Percentiles rank a stretch among this genome's conserved stretches.
These are phyloP conservation scores for Talaromyces ruber DNA, from an alignment of 495 filamentous ascomycete species.

Conservation along the genomic window DNA sequence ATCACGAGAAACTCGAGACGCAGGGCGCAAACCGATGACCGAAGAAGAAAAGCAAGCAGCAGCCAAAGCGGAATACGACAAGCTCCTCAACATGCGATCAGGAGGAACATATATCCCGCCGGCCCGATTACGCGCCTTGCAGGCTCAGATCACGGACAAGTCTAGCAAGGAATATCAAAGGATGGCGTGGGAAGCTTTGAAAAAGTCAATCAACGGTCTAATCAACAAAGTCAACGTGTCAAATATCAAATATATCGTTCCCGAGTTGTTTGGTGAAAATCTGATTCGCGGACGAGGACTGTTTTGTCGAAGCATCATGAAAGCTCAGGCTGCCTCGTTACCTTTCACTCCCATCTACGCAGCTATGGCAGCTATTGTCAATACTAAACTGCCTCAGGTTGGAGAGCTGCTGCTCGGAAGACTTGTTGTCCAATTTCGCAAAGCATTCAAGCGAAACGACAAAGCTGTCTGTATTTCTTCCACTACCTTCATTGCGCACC, in stretches of 20 bases:
- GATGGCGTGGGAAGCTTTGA: conserved; percentile 97
- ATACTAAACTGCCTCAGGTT: conserved; percentile 91
- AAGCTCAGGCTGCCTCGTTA: conserved; percentile 92
- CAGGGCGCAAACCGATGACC: conserved; percentile 51
- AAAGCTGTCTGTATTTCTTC: conserved; percentile 88
- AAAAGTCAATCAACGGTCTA: conserved; percentile 97
- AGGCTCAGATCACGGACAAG: conserved; percentile 96
- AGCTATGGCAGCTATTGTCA: conserved; percentile 90
- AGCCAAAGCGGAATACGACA: conserved; percentile 86
- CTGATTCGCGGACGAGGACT: conserved; percentile 81
- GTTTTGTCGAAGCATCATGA: conserved; percentile 94
- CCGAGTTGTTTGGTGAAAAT: conserved; percentile 92
- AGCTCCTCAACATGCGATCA: conserved; percentile 79
- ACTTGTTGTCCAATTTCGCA: conserved; percentile 85
- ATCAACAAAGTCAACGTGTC: conserved; percentile 98
- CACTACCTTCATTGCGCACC: conserved; percentile 88
- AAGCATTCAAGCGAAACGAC: conserved; percentile 93
- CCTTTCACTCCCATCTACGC: conserved; percentile 95
- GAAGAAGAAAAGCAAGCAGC: conserved; percentile 76
- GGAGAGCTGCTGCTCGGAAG: conserved; percentile 84
- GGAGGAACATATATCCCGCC: conserved; percentile 96
- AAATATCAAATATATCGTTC: conserved; percentile 96
- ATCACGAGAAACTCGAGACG: conserved; percentile 43
- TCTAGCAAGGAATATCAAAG: conserved; percentile 94
- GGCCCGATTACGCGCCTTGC: conserved; percentile 79